Evolutionary conservation across 768 basidiomycete species (phyloP).

Genomic region (Rhizopogon vesiculosus): DNA sequence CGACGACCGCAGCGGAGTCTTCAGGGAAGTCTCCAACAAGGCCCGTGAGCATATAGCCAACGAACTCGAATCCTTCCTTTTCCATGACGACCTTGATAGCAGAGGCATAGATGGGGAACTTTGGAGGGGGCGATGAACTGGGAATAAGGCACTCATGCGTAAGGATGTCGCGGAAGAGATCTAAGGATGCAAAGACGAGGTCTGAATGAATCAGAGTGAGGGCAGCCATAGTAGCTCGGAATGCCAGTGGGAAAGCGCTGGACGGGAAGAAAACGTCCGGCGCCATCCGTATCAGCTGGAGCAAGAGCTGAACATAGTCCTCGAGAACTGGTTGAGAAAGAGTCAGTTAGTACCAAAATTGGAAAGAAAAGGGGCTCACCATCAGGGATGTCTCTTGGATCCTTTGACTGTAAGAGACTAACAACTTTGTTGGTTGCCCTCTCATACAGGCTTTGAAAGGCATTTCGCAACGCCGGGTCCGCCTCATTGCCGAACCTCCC

Average conservation of each 20-base stretch:
- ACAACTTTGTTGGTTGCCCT: conserved; percentile 69
- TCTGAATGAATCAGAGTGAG: conserved; percentile 82
- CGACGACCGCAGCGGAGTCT: conserved; percentile 68
- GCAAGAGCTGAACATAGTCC: conserved; percentile 83
- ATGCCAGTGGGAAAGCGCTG: conserved; percentile 69
- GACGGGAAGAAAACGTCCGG: conserved; percentile 82
- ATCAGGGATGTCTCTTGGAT: conserved; percentile 78
- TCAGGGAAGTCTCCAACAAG: conserved; percentile 87
- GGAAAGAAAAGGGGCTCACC: conserved; percentile 45
- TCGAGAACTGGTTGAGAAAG: conserved; percentile 68
- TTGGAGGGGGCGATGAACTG: conserved; percentile 47
- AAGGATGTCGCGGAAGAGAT: conserved; percentile 71
- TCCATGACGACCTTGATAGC: conserved; percentile 58
- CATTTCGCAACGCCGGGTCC: conserved; percentile 46
- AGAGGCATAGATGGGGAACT: conserved; percentile 56
- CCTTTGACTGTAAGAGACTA: conserved; percentile 59
- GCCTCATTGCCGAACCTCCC: conserved; percentile 68
- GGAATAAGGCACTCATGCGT: conserved; percentile 65
- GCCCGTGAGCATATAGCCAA: conserved; percentile 68
- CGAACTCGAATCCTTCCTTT: conserved; percentile 69
- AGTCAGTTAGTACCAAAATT: conserved; percentile 3
- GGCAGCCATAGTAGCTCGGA: conserved; percentile 71
- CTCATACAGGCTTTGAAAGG: conserved; percentile 69
- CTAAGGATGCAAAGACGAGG: conserved; percentile 76
- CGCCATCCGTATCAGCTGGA: conserved; percentile 58